phyloP scores from a whole-genome alignment of 371 early-diverging fungal genomes.

The Nematocida ausubeli region DNA sequence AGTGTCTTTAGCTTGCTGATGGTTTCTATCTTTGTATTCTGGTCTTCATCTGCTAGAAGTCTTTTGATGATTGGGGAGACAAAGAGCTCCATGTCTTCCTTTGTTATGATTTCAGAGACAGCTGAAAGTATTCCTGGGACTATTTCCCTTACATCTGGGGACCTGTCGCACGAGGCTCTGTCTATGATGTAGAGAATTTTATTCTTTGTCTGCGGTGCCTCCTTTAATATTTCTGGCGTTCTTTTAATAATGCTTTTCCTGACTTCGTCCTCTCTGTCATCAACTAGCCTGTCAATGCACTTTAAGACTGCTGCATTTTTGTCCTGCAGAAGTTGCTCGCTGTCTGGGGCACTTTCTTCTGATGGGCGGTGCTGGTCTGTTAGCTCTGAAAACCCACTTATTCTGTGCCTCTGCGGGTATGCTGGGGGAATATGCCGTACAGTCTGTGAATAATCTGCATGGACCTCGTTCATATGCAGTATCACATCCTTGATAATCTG shows the following conservation, averaged over 20 bases:
- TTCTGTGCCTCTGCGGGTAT: background rate
- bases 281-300: constrained; percentile 14
- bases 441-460: background rate
- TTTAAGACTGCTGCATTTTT: constrained; percentile 3
- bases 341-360: background rate
- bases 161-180: constrained; percentile 21
- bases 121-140: constrained; percentile 20
- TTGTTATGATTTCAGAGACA: constrained; percentile 16
- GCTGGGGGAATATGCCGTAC: background rate
- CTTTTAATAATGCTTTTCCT: constrained; percentile 7
- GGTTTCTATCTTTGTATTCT: constrained; percentile 47
- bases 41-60: constrained; percentile 39
- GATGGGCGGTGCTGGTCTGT: background rate
- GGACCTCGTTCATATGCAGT: background rate
- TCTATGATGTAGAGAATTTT: constrained; percentile 31
- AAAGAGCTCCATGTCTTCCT: constrained; percentile 12
- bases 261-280: constrained; percentile 37
- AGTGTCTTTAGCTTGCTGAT: constrained; percentile 28
- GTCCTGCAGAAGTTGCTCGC: background rate
- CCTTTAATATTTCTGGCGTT: constrained; percentile 4
- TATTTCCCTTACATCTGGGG: constrained; percentile 11
- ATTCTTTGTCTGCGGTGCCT: constrained; percentile 20
- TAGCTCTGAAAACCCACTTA: background rate
- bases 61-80: constrained; percentile 27
- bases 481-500: background rate